These are phyloP conservation scores for Pseudogymnoascus destructans DNA, from an alignment of 2,329 filamentous ascomycete genomes.

Conservation along the genomic window DNA sequence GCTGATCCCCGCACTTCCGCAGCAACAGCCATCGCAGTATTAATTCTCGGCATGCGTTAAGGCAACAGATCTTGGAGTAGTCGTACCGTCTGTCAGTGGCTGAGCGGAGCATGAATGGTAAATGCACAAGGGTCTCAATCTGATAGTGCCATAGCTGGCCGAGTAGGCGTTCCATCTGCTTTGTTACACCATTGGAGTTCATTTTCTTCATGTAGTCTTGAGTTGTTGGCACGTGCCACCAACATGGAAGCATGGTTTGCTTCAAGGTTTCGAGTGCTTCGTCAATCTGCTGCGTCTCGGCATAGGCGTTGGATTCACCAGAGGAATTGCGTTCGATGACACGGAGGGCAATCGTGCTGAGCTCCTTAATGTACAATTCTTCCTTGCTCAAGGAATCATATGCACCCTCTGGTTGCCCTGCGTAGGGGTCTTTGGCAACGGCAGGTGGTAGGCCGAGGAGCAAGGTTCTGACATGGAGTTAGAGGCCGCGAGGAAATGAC, in stretches of 20 bases:
- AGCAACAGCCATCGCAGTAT: constrained; percentile 21
- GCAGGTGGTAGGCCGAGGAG: not conserved
- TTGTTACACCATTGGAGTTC: constrained; percentile 10
- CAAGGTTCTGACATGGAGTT: not conserved
- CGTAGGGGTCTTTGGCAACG: not conserved
- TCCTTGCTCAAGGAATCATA: not conserved
- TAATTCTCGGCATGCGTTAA: constrained; percentile 22
- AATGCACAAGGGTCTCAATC: constrained; percentile 20
- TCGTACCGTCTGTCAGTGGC: constrained; percentile 23
- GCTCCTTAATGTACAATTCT: not conserved
- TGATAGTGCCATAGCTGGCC: constrained; percentile 24
- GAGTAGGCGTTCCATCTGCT: constrained; percentile 20
- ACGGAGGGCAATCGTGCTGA: constrained; percentile 1
- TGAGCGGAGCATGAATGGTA: constrained; percentile 25
- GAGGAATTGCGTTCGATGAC: constrained; percentile 23
- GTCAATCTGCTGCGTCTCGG: constrained; percentile 24
- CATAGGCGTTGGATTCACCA: constrained; percentile 18
- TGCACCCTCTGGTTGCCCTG: constrained; percentile 2
- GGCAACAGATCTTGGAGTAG: constrained; percentile 24
- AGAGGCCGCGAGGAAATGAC: not conserved
- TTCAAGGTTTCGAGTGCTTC: constrained; percentile 20
- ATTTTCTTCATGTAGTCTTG: constrained; percentile 2
- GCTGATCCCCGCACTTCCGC: constrained; percentile 13
- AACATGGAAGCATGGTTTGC: constrained; percentile 20
- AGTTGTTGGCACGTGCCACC: constrained; percentile 21